Evolutionary conservation across 2,329 filamentous ascomycete species (phyloP).

Genomic region (Stagonosporopsis rhizophila): DNA sequence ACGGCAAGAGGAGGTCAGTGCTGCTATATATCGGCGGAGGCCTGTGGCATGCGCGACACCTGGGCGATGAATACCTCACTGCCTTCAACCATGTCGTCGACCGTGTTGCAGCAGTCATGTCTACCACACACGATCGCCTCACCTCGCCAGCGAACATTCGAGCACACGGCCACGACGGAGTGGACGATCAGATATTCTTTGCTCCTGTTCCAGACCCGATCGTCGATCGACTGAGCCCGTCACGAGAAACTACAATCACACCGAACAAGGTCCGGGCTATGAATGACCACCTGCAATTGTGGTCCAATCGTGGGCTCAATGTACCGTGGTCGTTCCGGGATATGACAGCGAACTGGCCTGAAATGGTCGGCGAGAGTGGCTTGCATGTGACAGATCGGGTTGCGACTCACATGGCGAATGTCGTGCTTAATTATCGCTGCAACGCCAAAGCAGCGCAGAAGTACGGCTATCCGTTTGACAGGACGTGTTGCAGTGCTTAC

Average conservation of each 20-base stretch:
- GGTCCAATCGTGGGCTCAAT: slow-evolving; percentile 49
- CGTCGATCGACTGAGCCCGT: slow-evolving; percentile 54
- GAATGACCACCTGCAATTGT: slow-evolving; percentile 59
- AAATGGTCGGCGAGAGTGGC: slow-evolving; percentile 56
- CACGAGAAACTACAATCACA: slow-evolving; percentile 54
- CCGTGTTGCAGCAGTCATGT: slow-evolving; percentile 41
- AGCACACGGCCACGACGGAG: slow-evolving; percentile 18
- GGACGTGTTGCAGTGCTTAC: slow-evolving; percentile 62
- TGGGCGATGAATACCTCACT: slow-evolving; percentile 55
- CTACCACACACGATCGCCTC: slow-evolving; percentile 9
- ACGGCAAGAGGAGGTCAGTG: slow-evolving; percentile 41
- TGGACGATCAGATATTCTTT: slow-evolving; percentile 50
- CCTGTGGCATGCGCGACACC: slow-evolving; percentile 62
- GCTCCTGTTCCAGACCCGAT: slow-evolving; percentile 57
- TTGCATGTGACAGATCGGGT: slow-evolving; percentile 58
- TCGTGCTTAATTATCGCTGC: slow-evolving; percentile 63
- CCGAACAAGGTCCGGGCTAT: slow-evolving; percentile 59
- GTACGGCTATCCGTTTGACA: slow-evolving; percentile 54
- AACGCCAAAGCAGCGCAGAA: slow-evolving; percentile 54
- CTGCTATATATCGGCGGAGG: slow-evolving; percentile 63
- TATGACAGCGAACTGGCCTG: slow-evolving; percentile 53
- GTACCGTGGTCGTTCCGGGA: slow-evolving; percentile 60
- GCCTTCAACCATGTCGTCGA: slow-evolving; percentile 58
- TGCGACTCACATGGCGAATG: slow-evolving; percentile 58
- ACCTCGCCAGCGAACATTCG: slow-evolving; percentile 12